Conservation (phyloP, 768 basidiomycete species). For the Calvatia gigantea region DNA sequence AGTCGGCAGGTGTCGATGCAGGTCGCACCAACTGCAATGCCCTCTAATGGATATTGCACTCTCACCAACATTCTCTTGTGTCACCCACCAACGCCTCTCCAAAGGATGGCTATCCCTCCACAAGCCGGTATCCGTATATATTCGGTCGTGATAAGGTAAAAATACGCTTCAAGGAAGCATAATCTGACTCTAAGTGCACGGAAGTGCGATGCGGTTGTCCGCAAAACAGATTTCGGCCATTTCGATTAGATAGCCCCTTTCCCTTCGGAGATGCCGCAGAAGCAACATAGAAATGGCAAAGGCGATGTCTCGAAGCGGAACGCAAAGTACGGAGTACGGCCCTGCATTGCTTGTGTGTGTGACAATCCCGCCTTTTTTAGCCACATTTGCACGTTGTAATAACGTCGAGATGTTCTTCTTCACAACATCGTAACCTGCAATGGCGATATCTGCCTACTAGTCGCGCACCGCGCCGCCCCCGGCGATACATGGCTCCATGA, state of each 20-base stretch:
- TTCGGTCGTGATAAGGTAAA: neutral
- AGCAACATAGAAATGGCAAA: neutral
- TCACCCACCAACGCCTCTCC: neutral
- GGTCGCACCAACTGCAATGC: neutral
- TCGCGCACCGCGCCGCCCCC: neutral
- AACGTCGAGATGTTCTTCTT: neutral
- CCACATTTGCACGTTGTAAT: neutral
- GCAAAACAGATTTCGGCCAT: neutral
- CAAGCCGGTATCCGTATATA: neutral
- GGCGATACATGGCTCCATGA: too few relatives aligned
- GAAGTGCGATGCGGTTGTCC: neutral
- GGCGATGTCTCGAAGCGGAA: neutral
- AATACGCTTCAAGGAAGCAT: neutral
- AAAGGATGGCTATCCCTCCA: neutral
- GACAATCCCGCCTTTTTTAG: neutral
- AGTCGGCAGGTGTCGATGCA: neutral
- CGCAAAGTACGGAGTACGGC: neutral
- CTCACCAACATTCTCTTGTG: neutral
- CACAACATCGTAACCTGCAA: too few relatives aligned
- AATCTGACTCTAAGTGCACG: neutral
- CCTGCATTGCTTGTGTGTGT: neutral
- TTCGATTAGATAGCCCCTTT: neutral
- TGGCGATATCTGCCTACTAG: neutral
- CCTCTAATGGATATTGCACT: neutral
- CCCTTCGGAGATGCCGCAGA: slow-evolving; percentile 1